These are phyloP conservation scores for Puccinia novopanici DNA, from an alignment of 1,284 basidiomycete species.

Conservation along the genomic window DNA sequence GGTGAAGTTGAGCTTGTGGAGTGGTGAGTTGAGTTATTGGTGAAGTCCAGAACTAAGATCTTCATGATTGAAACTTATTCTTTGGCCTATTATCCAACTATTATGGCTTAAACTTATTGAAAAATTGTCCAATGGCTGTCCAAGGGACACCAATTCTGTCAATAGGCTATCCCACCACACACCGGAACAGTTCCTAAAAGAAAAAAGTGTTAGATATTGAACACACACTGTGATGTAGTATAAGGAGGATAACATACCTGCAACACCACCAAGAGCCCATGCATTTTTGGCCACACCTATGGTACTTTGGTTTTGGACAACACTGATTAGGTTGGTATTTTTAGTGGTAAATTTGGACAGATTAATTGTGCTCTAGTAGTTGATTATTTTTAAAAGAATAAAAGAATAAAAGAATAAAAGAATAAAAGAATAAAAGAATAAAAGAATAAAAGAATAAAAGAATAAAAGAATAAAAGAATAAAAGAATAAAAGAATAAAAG, in stretches of 20 bases:
- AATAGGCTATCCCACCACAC: not conserved
- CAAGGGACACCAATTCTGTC: not conserved
- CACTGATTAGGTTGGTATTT: not conserved
- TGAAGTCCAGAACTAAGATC: not conserved
- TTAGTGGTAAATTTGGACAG: not conserved
- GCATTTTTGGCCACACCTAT: not conserved
- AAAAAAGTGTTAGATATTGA: not conserved
- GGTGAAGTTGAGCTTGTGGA: not conserved
- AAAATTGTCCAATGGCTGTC: not conserved
- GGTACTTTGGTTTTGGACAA: not conserved
- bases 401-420: no score
- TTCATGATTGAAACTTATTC: not conserved
- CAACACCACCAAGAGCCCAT: not conserved
- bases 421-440: no score
- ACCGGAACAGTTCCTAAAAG: not conserved
- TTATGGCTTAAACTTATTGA: not conserved
- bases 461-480: no score
- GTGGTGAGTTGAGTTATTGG: not conserved
- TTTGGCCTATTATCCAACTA: not conserved
- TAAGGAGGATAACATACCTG: not conserved
- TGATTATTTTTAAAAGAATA: no score
- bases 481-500: no score
- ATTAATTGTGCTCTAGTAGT: no score
- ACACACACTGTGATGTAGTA: not conserved
- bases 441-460: no score